A percentile compares a stretch with the other conserved stretches of the same genome.
Evolutionary conservation across 257 asterid species (phyloP).

Genomic region (Leonotis leonurus): DNA sequence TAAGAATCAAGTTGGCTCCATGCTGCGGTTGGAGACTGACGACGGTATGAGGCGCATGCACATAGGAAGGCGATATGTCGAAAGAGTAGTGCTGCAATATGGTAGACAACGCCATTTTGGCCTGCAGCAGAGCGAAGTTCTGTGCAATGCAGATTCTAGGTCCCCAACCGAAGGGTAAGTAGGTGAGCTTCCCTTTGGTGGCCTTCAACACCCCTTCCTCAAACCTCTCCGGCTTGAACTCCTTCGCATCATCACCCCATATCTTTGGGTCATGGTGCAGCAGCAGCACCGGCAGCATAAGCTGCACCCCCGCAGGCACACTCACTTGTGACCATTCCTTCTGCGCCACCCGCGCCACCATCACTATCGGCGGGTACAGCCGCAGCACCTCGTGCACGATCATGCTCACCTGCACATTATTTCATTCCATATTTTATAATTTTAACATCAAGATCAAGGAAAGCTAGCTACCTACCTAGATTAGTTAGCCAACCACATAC

Average conservation of each 20-base stretch:
- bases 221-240: constrained; percentile 29
- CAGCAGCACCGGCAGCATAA: constrained; percentile 8
- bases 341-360: background rate
- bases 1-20: constrained; percentile 25
- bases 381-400: constrained; percentile 30
- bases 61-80: constrained; percentile 27
- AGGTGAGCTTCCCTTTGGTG: background rate
- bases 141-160: constrained; percentile 30
- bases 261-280: constrained; percentile 22
- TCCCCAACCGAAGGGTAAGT: constrained; percentile 31
- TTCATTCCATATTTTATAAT: too few species aligned
- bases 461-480: too few species aligned
- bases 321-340: background rate
- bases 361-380: constrained; percentile 23
- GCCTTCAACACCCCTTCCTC: constrained; percentile 26
- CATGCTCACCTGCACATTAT: constrained; percentile 24
- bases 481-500: too few species aligned
- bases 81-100: constrained; percentile 24
- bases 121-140: constrained; percentile 26
- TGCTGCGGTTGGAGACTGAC: constrained; percentile 27
- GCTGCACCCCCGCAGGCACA: constrained; percentile 20
- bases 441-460: too few species aligned
- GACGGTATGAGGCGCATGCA: constrained; percentile 19
- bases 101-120: constrained; percentile 28
- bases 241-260: constrained; percentile 28